These are phyloP conservation scores for Mrakia gelida DNA, from an alignment of 768 basidiomycete species.

Conservation along the genomic window DNA sequence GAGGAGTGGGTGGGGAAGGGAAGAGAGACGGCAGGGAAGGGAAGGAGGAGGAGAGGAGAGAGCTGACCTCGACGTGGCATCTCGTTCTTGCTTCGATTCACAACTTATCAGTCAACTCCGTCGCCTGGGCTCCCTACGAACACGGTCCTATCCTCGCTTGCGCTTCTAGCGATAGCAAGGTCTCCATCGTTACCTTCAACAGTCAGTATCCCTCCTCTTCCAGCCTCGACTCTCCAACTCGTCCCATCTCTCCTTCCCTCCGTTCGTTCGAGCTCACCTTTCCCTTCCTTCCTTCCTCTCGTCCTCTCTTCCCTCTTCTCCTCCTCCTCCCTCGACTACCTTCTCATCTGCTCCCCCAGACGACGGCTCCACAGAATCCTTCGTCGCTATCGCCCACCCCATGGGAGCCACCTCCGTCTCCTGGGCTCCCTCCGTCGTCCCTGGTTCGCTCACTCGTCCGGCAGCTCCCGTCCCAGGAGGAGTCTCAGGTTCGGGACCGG, in stretches of 20 bases:
- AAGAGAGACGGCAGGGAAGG: background rate
- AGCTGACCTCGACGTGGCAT: slow-evolving; percentile 8
- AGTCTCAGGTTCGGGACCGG: slow-evolving; percentile 38
- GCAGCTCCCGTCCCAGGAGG: slow-evolving; percentile 15
- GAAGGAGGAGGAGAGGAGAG: background rate
- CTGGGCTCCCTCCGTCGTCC: slow-evolving; percentile 88
- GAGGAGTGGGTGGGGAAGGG: background rate
- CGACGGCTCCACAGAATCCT: slow-evolving; percentile 92
- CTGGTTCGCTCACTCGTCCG: slow-evolving; percentile 75
- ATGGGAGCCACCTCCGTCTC: slow-evolving; percentile 96
- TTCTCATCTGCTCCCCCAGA: slow-evolving; percentile 51
- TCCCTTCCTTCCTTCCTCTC: no score
- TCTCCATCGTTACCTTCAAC: slow-evolving; percentile 95
- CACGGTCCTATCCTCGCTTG: slow-evolving; percentile 94
- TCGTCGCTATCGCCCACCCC: slow-evolving; percentile 90
- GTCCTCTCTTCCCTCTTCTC: background rate
- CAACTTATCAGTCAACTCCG: slow-evolving; percentile 89
- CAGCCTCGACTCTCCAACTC: background rate
- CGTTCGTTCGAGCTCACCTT: background rate
- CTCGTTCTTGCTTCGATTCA: background rate
- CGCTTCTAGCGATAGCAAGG: slow-evolving; percentile 92
- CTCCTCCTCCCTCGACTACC: background rate
- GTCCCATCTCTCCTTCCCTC: background rate
- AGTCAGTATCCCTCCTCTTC: slow-evolving; percentile 52
- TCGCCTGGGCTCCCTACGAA: slow-evolving; percentile 99